Base-by-base conservation (phyloP, 2,329 filamentous ascomycete species). In the Diaporthe citri region DNA sequence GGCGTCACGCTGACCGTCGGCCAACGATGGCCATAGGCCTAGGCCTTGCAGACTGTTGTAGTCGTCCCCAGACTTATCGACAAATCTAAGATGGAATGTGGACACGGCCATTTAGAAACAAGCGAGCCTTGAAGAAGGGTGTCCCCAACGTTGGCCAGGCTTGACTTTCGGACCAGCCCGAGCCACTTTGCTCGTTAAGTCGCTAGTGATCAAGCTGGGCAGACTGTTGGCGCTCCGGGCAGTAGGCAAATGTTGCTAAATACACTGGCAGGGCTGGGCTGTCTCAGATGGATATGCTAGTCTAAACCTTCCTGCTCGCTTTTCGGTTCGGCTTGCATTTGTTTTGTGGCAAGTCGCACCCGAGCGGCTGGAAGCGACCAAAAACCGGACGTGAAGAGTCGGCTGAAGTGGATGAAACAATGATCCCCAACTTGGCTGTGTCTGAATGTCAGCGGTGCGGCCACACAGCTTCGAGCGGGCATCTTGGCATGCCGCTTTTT, bases 371-470 rank as follows among this genome's bases (percentile, higher is more conserved):
- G 46, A 8, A 41, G 28, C 64, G 31, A 39, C 36, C 8, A 10
- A 36, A 51, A 52, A 52, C 64, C 41, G 48, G 48, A 55, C 48
- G 48, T 69, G 22, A 28, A 55, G 34, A 51, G 64, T 52, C 64
- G 46, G 64, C 46, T 67, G 64, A 55, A 55, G 46, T 69, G n/a
- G 46, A 55, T 69, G 46, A 69, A 69, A 69, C 48, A 55, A 55
- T 41, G 64, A 55, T 69, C 64, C 64, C 64, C 64, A 69, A 55
- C 64, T 69, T 69, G 64, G 64, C 64, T 55, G 64, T 69, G 34
- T 69, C 64, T 67, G 64, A 41, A 41, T 36, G 64, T 55, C 34
- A 13, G 48, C 31, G 25, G 46, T 69, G 64, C 64, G 46, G 22
- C 64, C 64, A 55, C 46, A 69, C 64, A n/a, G 34, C 64, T n/a